Evolutionary conservation across 805 yeast species (phyloP).

Genomic region (Candida multigemmis): DNA sequence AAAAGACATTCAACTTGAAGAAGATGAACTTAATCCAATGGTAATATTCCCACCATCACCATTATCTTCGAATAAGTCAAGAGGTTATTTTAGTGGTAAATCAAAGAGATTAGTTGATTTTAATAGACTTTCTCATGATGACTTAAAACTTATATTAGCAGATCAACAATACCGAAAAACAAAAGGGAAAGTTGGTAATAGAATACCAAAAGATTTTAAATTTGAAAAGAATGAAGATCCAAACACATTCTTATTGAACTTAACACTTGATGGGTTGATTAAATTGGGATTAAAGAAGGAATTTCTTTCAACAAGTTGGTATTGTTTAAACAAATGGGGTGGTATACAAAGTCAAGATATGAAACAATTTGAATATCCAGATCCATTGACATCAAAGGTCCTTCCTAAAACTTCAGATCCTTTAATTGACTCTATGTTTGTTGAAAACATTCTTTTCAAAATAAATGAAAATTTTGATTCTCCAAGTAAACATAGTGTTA

Average conservation of each 20-base stretch:
- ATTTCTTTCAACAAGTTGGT: conserved; percentile 22
- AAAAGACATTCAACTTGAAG: conserved; percentile 4
- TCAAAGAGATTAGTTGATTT: conserved; percentile 22
- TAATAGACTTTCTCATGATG: conserved; percentile 13
- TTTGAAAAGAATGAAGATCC: too few species aligned
- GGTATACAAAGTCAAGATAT: too few species aligned
- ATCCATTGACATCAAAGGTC: too few species aligned
- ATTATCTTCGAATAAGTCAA: conserved; percentile 12
- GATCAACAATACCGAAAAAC: conserved; percentile 9
- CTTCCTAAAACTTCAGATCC: too few species aligned
- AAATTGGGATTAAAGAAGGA: conserved; percentile 21
- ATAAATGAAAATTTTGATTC: conserved; percentile 17
- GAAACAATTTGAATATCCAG: too few species aligned
- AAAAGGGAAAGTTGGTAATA: conserved; percentile 12
- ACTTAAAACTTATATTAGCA: conserved; percentile 6
- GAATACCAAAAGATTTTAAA: conserved; percentile 4
- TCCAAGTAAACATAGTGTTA: too few species aligned
- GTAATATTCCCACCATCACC: conserved; percentile 22
- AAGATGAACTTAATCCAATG: conserved; percentile 14
- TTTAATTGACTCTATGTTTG: too few species aligned
- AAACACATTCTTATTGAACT: conserved; percentile 23
- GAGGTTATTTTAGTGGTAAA: conserved; percentile 15
- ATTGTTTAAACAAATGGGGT: conserved; percentile 23
- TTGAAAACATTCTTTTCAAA: conserved; percentile 26
- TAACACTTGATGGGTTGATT: conserved; percentile 19